phyloP scores from a whole-genome alignment of 2,329 filamentous ascomycete genomes.

The Colletotrichum ledebouriae region DNA sequence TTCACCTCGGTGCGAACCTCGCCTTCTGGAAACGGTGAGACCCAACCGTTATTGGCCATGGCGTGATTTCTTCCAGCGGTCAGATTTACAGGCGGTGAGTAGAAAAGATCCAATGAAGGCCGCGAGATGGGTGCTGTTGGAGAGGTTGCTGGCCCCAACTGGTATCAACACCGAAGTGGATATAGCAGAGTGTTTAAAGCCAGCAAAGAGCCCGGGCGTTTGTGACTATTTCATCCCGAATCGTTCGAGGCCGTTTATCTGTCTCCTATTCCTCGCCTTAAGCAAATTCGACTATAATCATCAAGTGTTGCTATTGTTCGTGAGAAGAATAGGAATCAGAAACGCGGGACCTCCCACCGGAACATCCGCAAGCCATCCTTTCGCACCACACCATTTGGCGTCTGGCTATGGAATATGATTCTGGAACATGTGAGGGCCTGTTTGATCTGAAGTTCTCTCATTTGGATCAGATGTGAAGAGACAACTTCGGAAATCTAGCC shows the following conservation, averaged over 20 bases:
- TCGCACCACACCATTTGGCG: not conserved
- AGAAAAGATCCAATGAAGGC: not conserved
- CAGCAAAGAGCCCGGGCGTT: not conserved
- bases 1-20: slow-evolving; percentile 44
- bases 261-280: slow-evolving; percentile 2
- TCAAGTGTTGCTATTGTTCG: slow-evolving; percentile 5
- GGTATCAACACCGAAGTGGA: slow-evolving; percentile 3
- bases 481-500: not conserved
- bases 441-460: not conserved
- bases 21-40: slow-evolving; percentile 42
- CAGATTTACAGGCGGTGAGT: not conserved
- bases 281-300: not conserved
- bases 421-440: not conserved
- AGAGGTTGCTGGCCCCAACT: not conserved
- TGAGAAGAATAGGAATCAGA: slow-evolving; percentile 5
- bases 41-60: slow-evolving; percentile 4
- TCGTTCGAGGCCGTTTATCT: not conserved
- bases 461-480: no score
- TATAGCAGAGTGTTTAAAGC: slow-evolving; percentile 11
- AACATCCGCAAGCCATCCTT: slow-evolving; percentile 12
- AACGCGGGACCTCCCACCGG: slow-evolving; percentile 1
- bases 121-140: not conserved
- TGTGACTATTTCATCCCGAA: not conserved
- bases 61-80: slow-evolving; percentile 1
- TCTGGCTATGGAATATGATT: not conserved